Evolutionary conservation across 78 protist species (phyloP).

Genomic region (Capsaspora owczarzaki): DNA sequence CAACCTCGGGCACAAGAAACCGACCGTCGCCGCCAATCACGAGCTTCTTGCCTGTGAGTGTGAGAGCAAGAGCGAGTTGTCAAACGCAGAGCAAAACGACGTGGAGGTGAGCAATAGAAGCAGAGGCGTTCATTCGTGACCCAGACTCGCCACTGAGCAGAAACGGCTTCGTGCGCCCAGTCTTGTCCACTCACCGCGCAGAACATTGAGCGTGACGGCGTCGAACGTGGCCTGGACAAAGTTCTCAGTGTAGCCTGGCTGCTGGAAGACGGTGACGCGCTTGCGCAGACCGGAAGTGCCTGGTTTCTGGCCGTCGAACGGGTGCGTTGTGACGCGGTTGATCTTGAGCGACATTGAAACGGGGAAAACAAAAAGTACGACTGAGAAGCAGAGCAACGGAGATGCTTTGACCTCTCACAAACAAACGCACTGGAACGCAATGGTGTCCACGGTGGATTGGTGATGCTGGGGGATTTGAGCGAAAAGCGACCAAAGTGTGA

Average conservation of each 20-base stretch:
- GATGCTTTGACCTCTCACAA: too few relatives aligned
- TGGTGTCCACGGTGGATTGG: too few relatives aligned
- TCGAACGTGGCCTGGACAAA: slow-evolving; percentile 74
- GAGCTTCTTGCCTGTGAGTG: slow-evolving; percentile 54
- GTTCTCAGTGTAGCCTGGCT: slow-evolving; percentile 74
- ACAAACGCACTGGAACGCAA: too few relatives aligned
- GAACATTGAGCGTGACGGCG: too few relatives aligned
- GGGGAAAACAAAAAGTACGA: too few relatives aligned
- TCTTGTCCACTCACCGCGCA: too few relatives aligned
- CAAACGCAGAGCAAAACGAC: slow-evolving; percentile 8
- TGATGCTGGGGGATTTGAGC: too few relatives aligned
- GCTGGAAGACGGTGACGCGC: slow-evolving; percentile 49
- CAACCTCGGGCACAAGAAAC: slow-evolving; percentile 59
- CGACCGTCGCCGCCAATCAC: slow-evolving; percentile 96
- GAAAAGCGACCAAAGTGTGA: too few relatives aligned
- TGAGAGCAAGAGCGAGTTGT: slow-evolving; percentile 7
- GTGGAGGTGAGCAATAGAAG: neutral
- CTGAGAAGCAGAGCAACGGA: too few relatives aligned
- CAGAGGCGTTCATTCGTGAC: neutral
- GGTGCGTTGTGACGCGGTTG: neutral
- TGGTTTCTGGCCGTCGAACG: slow-evolving; percentile 7
- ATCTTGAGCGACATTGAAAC: too few relatives aligned
- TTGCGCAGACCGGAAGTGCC: slow-evolving; percentile 61
- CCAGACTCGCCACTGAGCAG: too few relatives aligned
- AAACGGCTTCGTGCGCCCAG: too few relatives aligned